Evolutionary conservation across 805 yeast genomes (phyloP).

Genomic region (Yarrowia sp.): DNA sequence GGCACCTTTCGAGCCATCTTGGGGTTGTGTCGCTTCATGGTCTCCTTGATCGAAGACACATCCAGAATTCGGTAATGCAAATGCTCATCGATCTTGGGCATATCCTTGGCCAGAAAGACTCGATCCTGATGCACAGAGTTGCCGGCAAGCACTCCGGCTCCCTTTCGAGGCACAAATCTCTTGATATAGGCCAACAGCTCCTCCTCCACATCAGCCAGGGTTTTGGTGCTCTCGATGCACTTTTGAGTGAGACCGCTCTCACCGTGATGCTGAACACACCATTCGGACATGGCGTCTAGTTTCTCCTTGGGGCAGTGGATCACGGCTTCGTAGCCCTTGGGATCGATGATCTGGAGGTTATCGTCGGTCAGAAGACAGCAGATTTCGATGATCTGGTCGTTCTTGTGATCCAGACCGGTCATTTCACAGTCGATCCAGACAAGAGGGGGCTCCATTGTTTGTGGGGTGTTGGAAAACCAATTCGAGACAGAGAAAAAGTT

Average conservation of each 20-base stretch:
- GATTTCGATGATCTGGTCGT: constrained; percentile 89
- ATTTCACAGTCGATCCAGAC: constrained; percentile 99
- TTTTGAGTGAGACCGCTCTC: constrained; percentile 73
- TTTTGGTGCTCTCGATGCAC: constrained; percentile 62
- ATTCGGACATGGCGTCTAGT: constrained; percentile 47
- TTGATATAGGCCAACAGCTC: constrained; percentile 70
- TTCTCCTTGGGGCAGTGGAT: constrained; percentile 68
- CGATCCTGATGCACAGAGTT: constrained; percentile 93
- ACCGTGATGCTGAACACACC: constrained; percentile 14
- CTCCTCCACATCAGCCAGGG: constrained; percentile 65
- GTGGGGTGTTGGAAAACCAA: background rate
- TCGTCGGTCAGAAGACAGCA: constrained; percentile 92
- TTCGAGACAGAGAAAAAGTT: background rate
- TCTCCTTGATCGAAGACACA: constrained; percentile 85
- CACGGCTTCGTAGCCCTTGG: constrained; percentile 79
- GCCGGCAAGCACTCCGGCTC: constrained; percentile 82
- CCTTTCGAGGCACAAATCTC: constrained; percentile 58
- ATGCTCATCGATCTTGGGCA: constrained; percentile 69
- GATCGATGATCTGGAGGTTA: constrained; percentile 71
- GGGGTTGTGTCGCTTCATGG: constrained; percentile 79
- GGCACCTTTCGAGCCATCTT: constrained; percentile 64
- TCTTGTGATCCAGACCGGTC: constrained; percentile 88
- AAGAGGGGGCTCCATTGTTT: constrained; percentile 33
- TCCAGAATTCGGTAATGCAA: constrained; percentile 83
- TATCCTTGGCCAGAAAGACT: constrained; percentile 79